Percentiles rank a stretch among this genome's conserved stretches.
phyloP scores from a whole-genome alignment of 1,139 yeast species.

The Lodderomyces beijingensis region DNA sequence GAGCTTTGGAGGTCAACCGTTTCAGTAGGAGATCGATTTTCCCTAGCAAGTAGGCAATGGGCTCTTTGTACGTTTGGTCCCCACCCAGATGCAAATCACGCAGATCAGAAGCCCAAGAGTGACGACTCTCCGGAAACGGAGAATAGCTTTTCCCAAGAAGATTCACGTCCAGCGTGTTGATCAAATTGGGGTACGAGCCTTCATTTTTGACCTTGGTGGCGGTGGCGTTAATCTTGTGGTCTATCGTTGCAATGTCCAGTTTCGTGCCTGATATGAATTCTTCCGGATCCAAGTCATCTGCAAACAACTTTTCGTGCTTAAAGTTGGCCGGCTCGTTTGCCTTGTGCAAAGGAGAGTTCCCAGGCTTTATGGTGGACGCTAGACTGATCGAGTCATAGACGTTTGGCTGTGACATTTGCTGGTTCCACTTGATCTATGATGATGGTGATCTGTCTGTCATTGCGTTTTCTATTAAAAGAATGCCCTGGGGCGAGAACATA shows the following conservation, averaged over 20 bases:
- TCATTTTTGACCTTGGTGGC: not conserved
- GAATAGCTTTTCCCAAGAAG: no score
- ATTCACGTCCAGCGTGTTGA: not conserved
- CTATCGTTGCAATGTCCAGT: no score
- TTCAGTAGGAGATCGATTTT: conserved; percentile 7
- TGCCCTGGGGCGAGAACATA: no score
- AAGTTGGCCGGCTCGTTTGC: conserved; percentile 9
- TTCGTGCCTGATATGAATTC: conserved; percentile 16
- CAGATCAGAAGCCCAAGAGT: not conserved
- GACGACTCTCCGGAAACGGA: no score
- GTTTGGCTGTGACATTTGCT: conserved; percentile 4
- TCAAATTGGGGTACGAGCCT: not conserved
- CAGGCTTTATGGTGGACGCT: conserved; percentile 8
- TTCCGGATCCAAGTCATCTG: conserved; percentile 20
- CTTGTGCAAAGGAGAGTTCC: conserved; percentile 5
- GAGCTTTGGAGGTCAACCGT: conserved; percentile 9
- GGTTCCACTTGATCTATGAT: no score
- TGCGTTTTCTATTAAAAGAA: no score
- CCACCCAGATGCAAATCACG: no score
- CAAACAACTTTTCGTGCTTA: conserved; percentile 11
- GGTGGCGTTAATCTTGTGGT: no score
- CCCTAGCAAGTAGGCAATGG: conserved; percentile 13
- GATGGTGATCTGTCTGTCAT: no score
- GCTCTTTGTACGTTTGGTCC: no score
- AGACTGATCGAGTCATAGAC: conserved; percentile 14